These are phyloP conservation scores for Lavandula angustifolia DNA, from an alignment of 257 asterid genomes.

Conservation along the genomic window DNA sequence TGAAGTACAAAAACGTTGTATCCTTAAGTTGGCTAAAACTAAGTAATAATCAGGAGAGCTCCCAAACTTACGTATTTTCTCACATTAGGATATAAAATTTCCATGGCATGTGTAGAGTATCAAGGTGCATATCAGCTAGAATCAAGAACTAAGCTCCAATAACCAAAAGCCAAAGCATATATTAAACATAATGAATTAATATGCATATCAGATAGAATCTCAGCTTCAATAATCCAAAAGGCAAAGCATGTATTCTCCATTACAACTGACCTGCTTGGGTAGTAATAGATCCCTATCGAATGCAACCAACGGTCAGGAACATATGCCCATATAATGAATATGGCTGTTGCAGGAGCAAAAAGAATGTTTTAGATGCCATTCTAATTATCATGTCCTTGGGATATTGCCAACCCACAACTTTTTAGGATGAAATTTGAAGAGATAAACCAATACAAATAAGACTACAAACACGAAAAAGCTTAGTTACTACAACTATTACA, in stretches of 20 bases:
- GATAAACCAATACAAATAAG: not conserved
- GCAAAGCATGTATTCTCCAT: conserved; percentile 29
- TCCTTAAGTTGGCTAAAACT: conserved; percentile 1
- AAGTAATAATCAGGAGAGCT: not conserved
- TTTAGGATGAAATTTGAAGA: not conserved
- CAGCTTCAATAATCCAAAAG: conserved; percentile 11
- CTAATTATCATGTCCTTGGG: conserved; percentile 15
- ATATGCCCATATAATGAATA: conserved; percentile 75
- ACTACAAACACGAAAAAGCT: conserved; percentile 4
- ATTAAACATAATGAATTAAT: not conserved
- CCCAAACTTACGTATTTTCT: not conserved
- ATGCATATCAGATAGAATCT: conserved; percentile 3
- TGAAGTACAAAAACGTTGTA: not conserved
- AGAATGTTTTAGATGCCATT: conserved; percentile 24
- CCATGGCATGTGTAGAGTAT: not conserved
- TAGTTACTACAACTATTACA: not conserved
- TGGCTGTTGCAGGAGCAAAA: conserved; percentile 40
- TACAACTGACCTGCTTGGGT: conserved; percentile 67
- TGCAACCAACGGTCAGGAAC: conserved; percentile 73
- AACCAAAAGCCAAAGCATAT: not conserved
- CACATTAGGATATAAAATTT: not conserved
- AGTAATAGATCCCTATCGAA: conserved; percentile 66
- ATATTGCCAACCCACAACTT: conserved; percentile 1
- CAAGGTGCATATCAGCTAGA: no score
- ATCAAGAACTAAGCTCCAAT: no score